A percentile compares a stretch with the other conserved stretches of the same genome.
Evolutionary conservation across 768 basidiomycete species (phyloP).

Genomic region (Mycena leptocephala): DNA sequence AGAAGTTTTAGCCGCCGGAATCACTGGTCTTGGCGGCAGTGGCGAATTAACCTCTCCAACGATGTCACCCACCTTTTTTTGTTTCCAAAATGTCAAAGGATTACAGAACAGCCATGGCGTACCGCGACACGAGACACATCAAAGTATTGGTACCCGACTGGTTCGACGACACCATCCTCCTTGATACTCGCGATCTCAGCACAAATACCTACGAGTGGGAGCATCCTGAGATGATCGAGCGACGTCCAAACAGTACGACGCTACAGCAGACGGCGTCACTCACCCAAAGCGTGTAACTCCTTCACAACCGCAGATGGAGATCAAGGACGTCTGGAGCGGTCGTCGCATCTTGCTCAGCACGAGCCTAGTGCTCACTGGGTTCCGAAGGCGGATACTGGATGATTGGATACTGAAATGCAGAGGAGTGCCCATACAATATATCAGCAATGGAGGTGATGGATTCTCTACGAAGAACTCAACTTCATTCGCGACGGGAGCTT

Average conservation of each 20-base stretch:
- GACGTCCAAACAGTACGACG: constrained; percentile 64
- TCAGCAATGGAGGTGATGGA: constrained; percentile 43
- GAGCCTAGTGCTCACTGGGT: constrained; percentile 67
- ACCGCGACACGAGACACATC: constrained; percentile 68
- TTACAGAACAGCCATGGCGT: constrained; percentile 70
- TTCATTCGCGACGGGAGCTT: constrained; percentile 55
- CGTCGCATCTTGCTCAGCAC: constrained; percentile 74
- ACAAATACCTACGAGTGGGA: constrained; percentile 76
- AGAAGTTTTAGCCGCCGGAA: constrained; percentile 82
- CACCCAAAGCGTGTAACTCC: background rate
- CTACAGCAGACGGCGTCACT: constrained; percentile 46
- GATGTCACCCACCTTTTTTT: constrained; percentile 93
- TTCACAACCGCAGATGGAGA: constrained; percentile 8
- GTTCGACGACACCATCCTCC: constrained; percentile 86
- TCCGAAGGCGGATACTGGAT: constrained; percentile 70
- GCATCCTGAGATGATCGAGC: constrained; percentile 72
- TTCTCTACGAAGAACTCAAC: constrained; percentile 50
- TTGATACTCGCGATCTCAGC: constrained; percentile 66
- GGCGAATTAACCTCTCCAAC: constrained; percentile 80
- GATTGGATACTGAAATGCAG: constrained; percentile 72
- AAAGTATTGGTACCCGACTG: constrained; percentile 88
- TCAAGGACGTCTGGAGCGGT: constrained; percentile 69
- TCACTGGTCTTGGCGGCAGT: constrained; percentile 89
- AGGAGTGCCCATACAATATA: constrained; percentile 59
- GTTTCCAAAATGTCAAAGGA: constrained; percentile 66